Base-by-base conservation (phyloP, 2,329 filamentous ascomycete species). In the Sordariomycetes sp. region DNA sequence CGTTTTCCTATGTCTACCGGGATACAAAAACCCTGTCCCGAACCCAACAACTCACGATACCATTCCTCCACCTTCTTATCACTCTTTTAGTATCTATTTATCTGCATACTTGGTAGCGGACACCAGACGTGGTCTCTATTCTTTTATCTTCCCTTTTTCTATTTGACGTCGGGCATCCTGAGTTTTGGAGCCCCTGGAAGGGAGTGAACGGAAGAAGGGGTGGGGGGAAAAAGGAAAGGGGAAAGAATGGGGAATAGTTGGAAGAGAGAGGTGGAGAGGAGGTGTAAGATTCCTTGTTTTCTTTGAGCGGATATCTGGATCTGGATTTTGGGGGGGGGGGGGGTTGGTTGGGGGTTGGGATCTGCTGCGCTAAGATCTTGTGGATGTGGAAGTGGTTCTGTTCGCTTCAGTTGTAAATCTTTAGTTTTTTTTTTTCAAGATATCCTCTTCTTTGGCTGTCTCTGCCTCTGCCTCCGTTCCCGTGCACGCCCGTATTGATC, bases 61-160 rank as follows among this genome's bases (percentile, higher is more conserved):
- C 39, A 15, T 17, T 17, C 17, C n/a, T 45, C 20, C 42, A 48
- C 13, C 36, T 17, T 59, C 13, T 53, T 52, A 13, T 58, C 15
- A 53, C 48, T 35, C 51, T 54, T 56, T 58, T 50, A 34, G n/a
- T 54, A 50, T 32, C 22, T 57, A 53, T 17, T 54, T 58, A 53
- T 60, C 55, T 55, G 39, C 39, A 45, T 45, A n/a, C 6, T 39
- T 45, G 28, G 39, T 45, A 45, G 39, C 39, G 39, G 39, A 45
- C 39, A 45, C 39, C n/a, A 45, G 15, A 45, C n/a, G 7, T 17
- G 39, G 39, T 52, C 54, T 57, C 34, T 60, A 36, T 28, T 54
- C 53, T 57, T 7, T 35, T 58, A n/a, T n/a, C n/a, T 57, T 53
- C 55, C 36, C 36, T 12, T 7, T 7, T 45, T 45, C n/a, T 45